Evolutionary conservation across 2,329 filamentous ascomycete species (phyloP).

Genomic region (Pseudocercospora cruenta): DNA sequence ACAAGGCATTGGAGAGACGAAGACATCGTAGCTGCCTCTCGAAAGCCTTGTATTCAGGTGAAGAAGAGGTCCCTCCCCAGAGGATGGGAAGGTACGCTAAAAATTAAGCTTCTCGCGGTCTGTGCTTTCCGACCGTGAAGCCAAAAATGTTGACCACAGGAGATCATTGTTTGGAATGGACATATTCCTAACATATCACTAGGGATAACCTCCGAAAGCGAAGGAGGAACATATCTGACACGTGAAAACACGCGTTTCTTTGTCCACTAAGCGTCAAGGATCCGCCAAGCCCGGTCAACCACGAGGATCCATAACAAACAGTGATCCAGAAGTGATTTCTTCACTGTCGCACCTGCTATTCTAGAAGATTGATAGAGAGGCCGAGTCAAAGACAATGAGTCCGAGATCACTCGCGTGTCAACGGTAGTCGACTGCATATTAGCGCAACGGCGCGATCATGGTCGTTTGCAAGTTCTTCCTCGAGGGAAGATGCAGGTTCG

Average conservation of each 20-base stretch:
- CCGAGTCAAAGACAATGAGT: not conserved
- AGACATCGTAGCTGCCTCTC: not conserved
- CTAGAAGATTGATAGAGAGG: no score
- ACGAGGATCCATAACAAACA: not conserved
- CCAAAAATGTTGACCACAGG: not conserved
- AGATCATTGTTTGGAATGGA: not conserved
- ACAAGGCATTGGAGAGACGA: not conserved
- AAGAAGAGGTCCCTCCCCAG: not conserved
- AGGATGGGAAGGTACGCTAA: not conserved
- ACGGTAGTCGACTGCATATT: not conserved
- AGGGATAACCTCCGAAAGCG: no score
- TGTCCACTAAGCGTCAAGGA: not conserved
- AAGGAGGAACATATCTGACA: not conserved
- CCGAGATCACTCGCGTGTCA: not conserved
- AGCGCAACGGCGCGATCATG: conserved; percentile 10
- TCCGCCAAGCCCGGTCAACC: not conserved
- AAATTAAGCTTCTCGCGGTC: not conserved
- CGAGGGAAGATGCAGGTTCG: conserved; percentile 67
- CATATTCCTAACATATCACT: not conserved
- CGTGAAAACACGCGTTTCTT: conserved; percentile 10
- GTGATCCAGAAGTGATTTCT: not conserved
- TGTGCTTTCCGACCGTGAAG: not conserved
- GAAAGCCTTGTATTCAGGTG: not conserved
- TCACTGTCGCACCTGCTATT: not conserved
- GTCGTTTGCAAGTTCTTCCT: conserved; percentile 66